These are phyloP conservation scores for Sabuloglossum arenarium DNA, from an alignment of 495 filamentous ascomycete genomes.

Conservation along the genomic window DNA sequence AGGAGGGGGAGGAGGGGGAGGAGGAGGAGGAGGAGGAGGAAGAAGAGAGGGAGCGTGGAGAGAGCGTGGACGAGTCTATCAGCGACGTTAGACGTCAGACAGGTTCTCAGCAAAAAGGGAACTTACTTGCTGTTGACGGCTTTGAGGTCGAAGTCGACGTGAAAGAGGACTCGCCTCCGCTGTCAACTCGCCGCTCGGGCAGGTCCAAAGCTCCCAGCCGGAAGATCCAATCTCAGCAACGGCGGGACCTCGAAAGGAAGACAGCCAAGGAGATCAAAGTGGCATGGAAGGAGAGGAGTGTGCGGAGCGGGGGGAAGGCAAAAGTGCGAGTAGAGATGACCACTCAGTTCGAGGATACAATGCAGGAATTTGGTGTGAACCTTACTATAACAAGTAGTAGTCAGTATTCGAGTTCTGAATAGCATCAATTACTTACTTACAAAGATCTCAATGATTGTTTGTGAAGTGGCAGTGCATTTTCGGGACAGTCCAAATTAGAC, in stretches of 20 bases:
- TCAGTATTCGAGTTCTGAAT: background rate
- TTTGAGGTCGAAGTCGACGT: no score
- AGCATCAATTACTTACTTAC: background rate
- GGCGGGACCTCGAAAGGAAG: background rate
- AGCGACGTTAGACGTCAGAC: no score
- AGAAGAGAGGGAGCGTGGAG: no score
- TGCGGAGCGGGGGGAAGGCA: background rate
- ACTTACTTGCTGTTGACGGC: no score
- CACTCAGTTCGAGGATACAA: background rate
- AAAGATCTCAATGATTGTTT: background rate
- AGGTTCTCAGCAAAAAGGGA: no score
- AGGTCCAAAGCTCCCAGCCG: background rate
- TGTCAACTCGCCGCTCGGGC: no score
- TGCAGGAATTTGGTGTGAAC: background rate
- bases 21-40: no score
- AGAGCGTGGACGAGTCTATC: no score
- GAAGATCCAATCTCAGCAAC: background rate
- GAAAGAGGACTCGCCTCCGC: no score
- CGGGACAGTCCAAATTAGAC: background rate
- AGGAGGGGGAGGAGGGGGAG: no score
- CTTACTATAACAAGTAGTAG: background rate
- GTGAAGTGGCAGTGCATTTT: background rate
- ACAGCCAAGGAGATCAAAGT: no score
- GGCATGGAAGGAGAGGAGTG: background rate
- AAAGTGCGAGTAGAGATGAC: background rate